Evolutionary conservation across 768 basidiomycete genomes (phyloP).

Genomic region (Rhodotorula paludigena): DNA sequence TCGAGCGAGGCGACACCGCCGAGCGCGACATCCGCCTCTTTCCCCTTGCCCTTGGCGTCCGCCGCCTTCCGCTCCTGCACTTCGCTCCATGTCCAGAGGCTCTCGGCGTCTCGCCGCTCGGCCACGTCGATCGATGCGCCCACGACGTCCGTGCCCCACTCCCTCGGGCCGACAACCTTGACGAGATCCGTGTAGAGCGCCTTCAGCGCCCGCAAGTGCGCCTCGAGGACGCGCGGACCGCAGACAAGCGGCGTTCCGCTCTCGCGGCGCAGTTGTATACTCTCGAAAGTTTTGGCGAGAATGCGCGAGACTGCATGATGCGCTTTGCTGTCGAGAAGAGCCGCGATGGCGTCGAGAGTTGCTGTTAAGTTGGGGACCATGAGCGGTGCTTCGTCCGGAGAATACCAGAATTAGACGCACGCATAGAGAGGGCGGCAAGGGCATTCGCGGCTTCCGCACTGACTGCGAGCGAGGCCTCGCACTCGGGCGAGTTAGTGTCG

Average conservation of each 20-base stretch:
- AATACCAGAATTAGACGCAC: background rate
- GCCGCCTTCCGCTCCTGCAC: background rate
- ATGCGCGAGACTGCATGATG: slow-evolving; percentile 5
- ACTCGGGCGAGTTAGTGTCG: background rate
- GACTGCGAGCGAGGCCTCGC: background rate
- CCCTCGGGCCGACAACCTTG: slow-evolving; percentile 19
- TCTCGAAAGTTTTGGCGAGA: too few relatives aligned
- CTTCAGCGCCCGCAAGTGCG: slow-evolving; percentile 26
- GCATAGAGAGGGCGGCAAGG: slow-evolving; percentile 23
- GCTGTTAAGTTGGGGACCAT: slow-evolving; percentile 13
- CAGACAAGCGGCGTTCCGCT: background rate
- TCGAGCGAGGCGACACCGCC: background rate
- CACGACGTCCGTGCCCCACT: slow-evolving; percentile 20
- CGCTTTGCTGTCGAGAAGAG: background rate
- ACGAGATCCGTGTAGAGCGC: slow-evolving; percentile 29
- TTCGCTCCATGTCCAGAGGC: background rate
- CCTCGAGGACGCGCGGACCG: slow-evolving; percentile 12
- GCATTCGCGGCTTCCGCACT: slow-evolving; percentile 11
- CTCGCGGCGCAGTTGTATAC: too few relatives aligned
- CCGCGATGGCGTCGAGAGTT: slow-evolving; percentile 12
- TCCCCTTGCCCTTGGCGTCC: slow-evolving; percentile 21
- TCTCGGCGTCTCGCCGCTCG: slow-evolving; percentile 10
- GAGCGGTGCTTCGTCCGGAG: too few relatives aligned
- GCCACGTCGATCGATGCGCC: slow-evolving; percentile 2
- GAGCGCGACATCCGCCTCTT: slow-evolving; percentile 9